Evolutionary conservation across 2,329 filamentous ascomycete species (phyloP).

Genomic region (Neonectria hederae): DNA sequence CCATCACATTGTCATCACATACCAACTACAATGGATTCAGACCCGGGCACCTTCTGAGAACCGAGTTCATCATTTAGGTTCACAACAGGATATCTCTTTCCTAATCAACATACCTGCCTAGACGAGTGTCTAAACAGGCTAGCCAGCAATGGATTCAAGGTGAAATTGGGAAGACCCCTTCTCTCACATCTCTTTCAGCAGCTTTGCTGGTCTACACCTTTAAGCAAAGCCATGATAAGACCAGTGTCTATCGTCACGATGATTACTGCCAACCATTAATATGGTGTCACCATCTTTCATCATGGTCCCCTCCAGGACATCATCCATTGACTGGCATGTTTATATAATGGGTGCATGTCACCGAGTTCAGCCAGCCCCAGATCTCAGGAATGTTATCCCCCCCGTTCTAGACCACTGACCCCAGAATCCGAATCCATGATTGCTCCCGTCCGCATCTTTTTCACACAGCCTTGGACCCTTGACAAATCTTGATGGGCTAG

Average conservation of each 20-base stretch:
- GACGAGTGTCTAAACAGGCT: background rate
- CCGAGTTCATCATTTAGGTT: background rate
- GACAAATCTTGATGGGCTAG: background rate
- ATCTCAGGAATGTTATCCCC: background rate
- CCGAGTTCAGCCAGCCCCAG: background rate
- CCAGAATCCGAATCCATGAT: background rate
- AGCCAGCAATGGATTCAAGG: background rate
- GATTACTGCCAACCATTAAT: background rate
- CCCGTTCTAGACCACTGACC: background rate
- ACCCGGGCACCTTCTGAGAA: background rate
- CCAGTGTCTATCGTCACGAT: background rate
- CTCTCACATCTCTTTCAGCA: background rate
- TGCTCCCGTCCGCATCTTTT: background rate
- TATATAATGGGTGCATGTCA: background rate
- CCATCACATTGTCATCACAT: background rate
- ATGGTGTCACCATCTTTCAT: background rate
- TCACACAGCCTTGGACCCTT: background rate
- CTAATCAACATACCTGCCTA: background rate
- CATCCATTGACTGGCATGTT: background rate
- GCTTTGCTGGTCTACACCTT: background rate
- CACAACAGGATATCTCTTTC: background rate
- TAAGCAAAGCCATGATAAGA: background rate
- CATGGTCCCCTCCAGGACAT: background rate
- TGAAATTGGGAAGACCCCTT: background rate
- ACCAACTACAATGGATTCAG: background rate